Evolutionary conservation across 2,329 filamentous ascomycete species (phyloP), one percentile per base, ranked within the genome.

Genomic region (Neurospora crassa): DNA sequence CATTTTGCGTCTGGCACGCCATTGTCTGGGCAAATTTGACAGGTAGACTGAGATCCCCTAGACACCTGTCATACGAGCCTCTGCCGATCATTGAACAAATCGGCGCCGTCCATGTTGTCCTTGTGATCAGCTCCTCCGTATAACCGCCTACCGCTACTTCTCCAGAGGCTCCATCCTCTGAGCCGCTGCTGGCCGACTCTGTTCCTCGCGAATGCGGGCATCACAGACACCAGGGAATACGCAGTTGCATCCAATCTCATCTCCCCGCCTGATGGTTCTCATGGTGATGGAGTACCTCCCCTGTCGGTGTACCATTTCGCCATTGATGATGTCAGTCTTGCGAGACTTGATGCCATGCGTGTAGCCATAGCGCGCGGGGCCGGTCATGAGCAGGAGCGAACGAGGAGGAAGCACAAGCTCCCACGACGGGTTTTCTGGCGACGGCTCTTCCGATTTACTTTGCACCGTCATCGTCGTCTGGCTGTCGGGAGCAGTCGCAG

Each of bases 321-420:
- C 75, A 14, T 68, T 72, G 11, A 76, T 67, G 11, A 75, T 37
- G 45, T 87, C 85, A 0, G 78, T 87, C 76, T 86, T 88, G 68
- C 86, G 81, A 71, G 85, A 82, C 74, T 83, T 82, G 73, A 88
- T 88, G 0, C 83, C 84, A 73, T 88, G 86, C 14, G 85, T 87
- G 68, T 75, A 77, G 24, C 76, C 76, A 67, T 76, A 76, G 14
- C 76, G 72, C 24, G 76, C 72, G 1, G 76, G 69, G 5, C 76
- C 76, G 41, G 69, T 75, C 74, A 77, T 77, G 18, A 77, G 70
- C 40, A 77, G 70, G 8, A 77, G 67, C 11, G 76, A 76, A 37
- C 76, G 71, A 4, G 71, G 67, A 11, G 75, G 75, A 10, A 77
- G 72, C 40, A 75, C 12, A 11, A 77, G 68, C 24, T 77, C 76